Evolutionary conservation across 345 rosid species (phyloP).

Genomic region (Brassica rapa): DNA sequence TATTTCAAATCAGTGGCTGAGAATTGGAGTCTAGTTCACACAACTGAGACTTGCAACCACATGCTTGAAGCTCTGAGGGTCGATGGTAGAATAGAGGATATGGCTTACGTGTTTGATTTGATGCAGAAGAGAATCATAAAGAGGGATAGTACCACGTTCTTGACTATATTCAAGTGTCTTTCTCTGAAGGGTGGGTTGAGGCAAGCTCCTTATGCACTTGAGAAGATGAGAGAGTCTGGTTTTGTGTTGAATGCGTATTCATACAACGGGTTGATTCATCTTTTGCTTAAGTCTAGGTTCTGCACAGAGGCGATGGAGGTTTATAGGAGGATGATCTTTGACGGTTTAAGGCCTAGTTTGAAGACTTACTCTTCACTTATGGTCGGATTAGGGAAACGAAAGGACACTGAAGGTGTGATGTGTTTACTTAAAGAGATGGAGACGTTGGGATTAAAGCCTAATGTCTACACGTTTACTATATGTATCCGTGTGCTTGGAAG

Average conservation of each 20-base stretch:
- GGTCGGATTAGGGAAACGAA: conserved; percentile 90
- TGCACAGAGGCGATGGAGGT: conserved; percentile 68
- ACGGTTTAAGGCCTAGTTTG: conserved; percentile 85
- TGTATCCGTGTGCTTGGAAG: conserved; percentile 86
- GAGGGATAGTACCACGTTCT: conserved; percentile 63
- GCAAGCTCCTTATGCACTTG: conserved; percentile 55
- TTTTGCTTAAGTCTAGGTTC: conserved; percentile 66
- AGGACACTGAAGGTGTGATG: conserved; percentile 67
- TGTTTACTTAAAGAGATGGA: conserved; percentile 81
- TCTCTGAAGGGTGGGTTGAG: conserved; percentile 65
- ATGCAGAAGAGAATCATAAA: conserved; percentile 79
- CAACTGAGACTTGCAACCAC: conserved; percentile 71
- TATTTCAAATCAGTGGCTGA: conserved; percentile 67
- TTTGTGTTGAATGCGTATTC: conserved; percentile 76
- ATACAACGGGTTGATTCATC: conserved; percentile 75
- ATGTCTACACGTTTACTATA: conserved; percentile 87
- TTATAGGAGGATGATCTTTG: conserved; percentile 70
- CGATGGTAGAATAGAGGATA: conserved; percentile 59
- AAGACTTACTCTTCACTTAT: conserved; percentile 91
- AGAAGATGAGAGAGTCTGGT: conserved; percentile 65
- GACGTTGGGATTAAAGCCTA: conserved; percentile 76
- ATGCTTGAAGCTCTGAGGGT: conserved; percentile 76
- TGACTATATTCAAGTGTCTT: conserved; percentile 65
- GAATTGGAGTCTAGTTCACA: conserved; percentile 51
- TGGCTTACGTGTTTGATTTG: conserved; percentile 67